phyloP scores from a whole-genome alignment of 1,284 basidiomycete genomes.

The Stygiomarasmius scandens region DNA sequence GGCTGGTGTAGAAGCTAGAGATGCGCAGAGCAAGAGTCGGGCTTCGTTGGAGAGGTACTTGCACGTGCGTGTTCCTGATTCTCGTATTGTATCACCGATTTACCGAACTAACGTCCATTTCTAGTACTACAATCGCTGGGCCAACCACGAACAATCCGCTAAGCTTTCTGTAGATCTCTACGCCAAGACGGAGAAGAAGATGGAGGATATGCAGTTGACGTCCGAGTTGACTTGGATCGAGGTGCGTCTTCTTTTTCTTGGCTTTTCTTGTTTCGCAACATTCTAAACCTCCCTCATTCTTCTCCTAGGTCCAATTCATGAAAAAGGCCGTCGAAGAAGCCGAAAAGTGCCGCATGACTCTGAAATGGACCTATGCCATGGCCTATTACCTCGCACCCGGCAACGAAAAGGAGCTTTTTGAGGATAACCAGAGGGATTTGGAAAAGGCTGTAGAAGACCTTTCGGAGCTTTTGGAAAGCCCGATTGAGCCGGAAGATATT shows the following conservation, averaged over 20 bases:
- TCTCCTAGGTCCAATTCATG: slow-evolving; percentile 80
- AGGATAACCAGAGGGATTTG: slow-evolving; percentile 96
- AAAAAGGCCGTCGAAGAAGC: slow-evolving; percentile 95
- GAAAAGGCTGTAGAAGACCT: slow-evolving; percentile 95
- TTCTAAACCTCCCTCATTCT: not conserved
- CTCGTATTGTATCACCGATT: not conserved
- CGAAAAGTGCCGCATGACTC: slow-evolving; percentile 88
- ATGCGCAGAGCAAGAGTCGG: slow-evolving; percentile 86
- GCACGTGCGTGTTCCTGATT: slow-evolving; percentile 66
- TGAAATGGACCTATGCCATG: slow-evolving; percentile 99
- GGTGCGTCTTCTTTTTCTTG: slow-evolving; percentile 34
- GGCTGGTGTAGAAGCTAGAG: slow-evolving; percentile 84
- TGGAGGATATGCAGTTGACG: slow-evolving; percentile 98
- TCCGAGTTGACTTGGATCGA: slow-evolving; percentile 97
- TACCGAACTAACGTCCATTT: slow-evolving; percentile 7
- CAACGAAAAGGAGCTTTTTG: slow-evolving; percentile 95
- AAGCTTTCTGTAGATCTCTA: slow-evolving; percentile 94
- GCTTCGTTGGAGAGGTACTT: slow-evolving; percentile 93
- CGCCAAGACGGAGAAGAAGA: slow-evolving; percentile 97
- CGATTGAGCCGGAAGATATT: slow-evolving; percentile 86
- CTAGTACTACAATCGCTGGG: slow-evolving; percentile 97
- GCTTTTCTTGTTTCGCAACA: not conserved
- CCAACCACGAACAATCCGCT: slow-evolving; percentile 98
- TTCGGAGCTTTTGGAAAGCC: slow-evolving; percentile 88
- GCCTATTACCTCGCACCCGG: slow-evolving; percentile 90